These are phyloP conservation scores for Ustilago loliicola DNA, from an alignment of 1,284 basidiomycete genomes.

Conservation along the genomic window DNA sequence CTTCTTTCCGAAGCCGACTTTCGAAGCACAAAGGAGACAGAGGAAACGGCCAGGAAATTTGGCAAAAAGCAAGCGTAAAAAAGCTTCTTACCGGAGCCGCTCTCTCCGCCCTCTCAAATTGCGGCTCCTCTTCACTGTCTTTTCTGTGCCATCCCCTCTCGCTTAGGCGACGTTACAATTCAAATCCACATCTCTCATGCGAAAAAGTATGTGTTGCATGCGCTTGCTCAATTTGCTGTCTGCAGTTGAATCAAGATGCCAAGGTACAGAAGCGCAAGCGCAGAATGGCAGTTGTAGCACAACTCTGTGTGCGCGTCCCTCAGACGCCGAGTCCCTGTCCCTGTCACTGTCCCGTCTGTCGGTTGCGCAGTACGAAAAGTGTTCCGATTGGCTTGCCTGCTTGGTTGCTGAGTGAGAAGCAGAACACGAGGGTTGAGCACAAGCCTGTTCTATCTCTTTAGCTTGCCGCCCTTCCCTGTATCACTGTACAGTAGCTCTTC, in stretches of 20 bases:
- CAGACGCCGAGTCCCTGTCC: background rate
- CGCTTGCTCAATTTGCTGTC: background rate
- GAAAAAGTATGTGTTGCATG: background rate
- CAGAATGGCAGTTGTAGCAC: background rate
- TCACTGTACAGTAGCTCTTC: background rate
- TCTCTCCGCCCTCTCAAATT: background rate
- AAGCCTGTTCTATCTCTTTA: background rate
- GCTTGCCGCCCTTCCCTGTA: conserved; percentile 6
- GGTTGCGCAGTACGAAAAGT: background rate
- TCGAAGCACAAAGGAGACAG: background rate
- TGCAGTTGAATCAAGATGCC: background rate
- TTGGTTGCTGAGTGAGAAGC: background rate
- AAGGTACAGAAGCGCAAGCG: background rate
- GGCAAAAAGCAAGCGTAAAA: background rate
- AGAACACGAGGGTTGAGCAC: background rate
- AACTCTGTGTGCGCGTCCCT: background rate
- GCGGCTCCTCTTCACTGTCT: background rate
- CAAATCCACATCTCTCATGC: background rate
- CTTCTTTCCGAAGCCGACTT: conserved; percentile 3
- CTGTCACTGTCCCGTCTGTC: conserved; percentile 5
- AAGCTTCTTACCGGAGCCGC: background rate
- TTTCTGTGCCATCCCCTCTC: no score
- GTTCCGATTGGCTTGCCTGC: background rate
- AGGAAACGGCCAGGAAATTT: no score
- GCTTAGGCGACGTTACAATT: background rate